A percentile compares a stretch with the other conserved stretches of the same genome.
Conservation (phyloP, 148 eudicot species). For the Heliosperma pusillum region DNA sequence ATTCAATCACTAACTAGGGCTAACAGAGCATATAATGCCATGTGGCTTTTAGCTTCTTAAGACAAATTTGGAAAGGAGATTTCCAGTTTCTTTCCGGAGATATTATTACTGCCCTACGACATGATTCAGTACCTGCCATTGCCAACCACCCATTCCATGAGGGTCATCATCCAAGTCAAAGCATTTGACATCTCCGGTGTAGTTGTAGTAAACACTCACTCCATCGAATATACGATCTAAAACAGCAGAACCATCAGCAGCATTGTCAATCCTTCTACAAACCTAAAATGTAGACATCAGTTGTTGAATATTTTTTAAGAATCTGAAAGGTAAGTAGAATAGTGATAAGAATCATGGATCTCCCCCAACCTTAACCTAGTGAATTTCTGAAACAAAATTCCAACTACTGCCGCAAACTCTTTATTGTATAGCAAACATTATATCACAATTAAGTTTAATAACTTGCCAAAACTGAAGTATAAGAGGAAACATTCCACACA, state of each 20-base stretch:
- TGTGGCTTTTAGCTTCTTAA: no score
- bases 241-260: slow-evolving; percentile 58
- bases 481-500: no score
- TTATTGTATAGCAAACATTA: no score
- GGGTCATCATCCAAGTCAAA: slow-evolving; percentile 89
- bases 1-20: background rate
- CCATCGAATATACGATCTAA: slow-evolving; percentile 72
- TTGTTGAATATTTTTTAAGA: background rate
- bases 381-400: no score
- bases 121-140: slow-evolving; percentile 73
- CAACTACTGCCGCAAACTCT: no score
- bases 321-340: no score
- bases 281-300: slow-evolving; percentile 41
- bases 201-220: slow-evolving; percentile 81
- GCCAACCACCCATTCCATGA: slow-evolving; percentile 91
- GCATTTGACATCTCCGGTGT: slow-evolving; percentile 71
- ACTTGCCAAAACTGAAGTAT: no score
- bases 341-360: no score
- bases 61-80: no score
- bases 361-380: no score
- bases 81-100: background rate
- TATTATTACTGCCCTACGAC: background rate
- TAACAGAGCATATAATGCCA: no score
- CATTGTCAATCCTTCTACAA: slow-evolving; percentile 67
- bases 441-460: no score